Conservation (phyloP, 139 green algal genomes). For the Gonium pectorale region DNA sequence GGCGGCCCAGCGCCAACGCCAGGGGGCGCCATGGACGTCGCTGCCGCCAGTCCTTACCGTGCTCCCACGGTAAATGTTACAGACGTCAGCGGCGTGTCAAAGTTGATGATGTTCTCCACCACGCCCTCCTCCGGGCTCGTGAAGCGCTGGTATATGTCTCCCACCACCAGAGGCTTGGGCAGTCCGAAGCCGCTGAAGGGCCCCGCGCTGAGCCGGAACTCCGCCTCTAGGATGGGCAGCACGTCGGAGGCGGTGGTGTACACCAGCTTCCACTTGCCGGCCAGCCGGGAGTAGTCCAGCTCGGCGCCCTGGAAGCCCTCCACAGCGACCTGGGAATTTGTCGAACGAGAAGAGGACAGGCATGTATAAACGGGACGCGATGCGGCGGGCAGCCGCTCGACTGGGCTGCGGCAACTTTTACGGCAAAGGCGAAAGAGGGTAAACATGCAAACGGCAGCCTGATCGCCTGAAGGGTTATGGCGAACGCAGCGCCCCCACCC, state of each 20-base stretch:
- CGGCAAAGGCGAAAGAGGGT: too few species aligned
- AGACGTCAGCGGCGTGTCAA: conserved; percentile 51
- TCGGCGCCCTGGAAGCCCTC: conserved; percentile 44
- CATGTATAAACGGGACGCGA: too few species aligned
- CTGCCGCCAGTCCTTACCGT: too few species aligned
- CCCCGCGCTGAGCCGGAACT: background rate
- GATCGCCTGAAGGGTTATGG: too few species aligned
- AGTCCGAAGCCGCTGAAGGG: background rate
- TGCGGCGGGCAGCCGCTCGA: too few species aligned
- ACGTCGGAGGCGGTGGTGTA: conserved; percentile 61
- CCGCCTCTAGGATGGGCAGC: conserved; percentile 54
- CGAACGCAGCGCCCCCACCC: too few species aligned
- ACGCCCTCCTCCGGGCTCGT: conserved; percentile 43
- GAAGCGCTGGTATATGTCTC: conserved; percentile 72
- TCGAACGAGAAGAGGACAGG: too few species aligned
- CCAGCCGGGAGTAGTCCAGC: conserved; percentile 60
- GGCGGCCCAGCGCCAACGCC: too few species aligned
- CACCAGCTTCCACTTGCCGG: conserved; percentile 64
- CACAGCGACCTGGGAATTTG: conserved; percentile 43
- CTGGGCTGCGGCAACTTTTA: too few species aligned
- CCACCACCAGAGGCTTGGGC: conserved; percentile 41
- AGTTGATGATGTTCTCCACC: conserved; percentile 70
- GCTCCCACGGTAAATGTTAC: conserved; percentile 56
- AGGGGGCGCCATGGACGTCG: too few species aligned
- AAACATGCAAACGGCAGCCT: too few species aligned